Conservation (phyloP, 768 basidiomycete genomes). For the Rhodotorula taiwanensis region DNA sequence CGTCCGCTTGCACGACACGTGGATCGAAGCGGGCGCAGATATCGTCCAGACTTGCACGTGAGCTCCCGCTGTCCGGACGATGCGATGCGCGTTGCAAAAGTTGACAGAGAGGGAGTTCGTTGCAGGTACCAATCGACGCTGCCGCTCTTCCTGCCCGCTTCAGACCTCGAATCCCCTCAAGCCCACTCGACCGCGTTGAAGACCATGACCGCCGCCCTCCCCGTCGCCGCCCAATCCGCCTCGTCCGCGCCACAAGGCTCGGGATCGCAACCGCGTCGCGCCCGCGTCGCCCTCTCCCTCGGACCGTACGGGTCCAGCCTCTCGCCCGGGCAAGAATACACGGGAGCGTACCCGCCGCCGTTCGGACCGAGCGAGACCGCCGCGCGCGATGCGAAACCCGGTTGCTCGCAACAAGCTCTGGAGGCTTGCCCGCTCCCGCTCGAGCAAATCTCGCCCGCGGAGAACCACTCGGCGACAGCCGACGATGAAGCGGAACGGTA, state of each 20-base stretch:
- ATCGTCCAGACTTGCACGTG: slow-evolving; percentile 45
- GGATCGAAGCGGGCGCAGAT: slow-evolving; percentile 43
- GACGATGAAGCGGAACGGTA: slow-evolving; percentile 5
- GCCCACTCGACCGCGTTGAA: slow-evolving; percentile 9
- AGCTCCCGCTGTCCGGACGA: slow-evolving; percentile 11
- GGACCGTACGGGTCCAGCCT: slow-evolving; percentile 46
- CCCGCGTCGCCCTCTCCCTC: slow-evolving; percentile 42
- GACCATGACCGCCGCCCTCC: slow-evolving; percentile 29
- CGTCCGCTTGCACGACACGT: slow-evolving; percentile 41
- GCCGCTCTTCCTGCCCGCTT: slow-evolving; percentile 24
- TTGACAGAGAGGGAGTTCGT: background rate
- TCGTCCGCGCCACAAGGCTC: background rate
- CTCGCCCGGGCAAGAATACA: slow-evolving; percentile 45
- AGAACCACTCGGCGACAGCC: too few relatives aligned
- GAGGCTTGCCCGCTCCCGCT: slow-evolving; percentile 25
- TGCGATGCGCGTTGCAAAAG: background rate
- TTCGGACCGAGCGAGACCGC: slow-evolving; percentile 36
- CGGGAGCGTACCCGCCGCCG: slow-evolving; percentile 44
- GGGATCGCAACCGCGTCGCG: background rate
- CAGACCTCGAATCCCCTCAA: background rate
- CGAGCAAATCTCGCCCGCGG: too few relatives aligned
- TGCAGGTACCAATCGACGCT: slow-evolving; percentile 42
- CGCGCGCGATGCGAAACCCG: background rate
- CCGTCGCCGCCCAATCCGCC: slow-evolving; percentile 7
- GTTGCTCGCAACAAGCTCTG: slow-evolving; percentile 6